phyloP scores from a whole-genome alignment of 148 eudicot genomes.

The Chenopodium suecicum region DNA sequence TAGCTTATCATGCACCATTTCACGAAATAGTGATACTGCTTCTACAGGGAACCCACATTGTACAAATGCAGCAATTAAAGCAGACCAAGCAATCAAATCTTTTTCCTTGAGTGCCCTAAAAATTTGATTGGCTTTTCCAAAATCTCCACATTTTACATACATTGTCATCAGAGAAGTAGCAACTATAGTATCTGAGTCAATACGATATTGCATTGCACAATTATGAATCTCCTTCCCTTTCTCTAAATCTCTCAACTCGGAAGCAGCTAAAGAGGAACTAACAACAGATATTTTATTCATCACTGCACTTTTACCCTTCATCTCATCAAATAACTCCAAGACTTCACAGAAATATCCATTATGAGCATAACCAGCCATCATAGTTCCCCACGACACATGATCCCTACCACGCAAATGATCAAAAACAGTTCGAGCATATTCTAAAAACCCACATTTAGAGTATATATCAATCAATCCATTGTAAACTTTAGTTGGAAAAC shows the following conservation, averaged over 20 bases:
- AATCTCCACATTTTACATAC: constrained; percentile 69
- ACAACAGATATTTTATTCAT: constrained; percentile 61
- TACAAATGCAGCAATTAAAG: constrained; percentile 56
- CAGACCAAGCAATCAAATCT: constrained; percentile 78
- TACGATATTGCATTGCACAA: constrained; percentile 36
- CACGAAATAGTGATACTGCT: constrained; percentile 51
- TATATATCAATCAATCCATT: constrained; percentile 72
- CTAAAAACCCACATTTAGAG: constrained; percentile 46
- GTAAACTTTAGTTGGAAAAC: constrained; percentile 37
- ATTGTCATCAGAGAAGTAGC: constrained; percentile 69
- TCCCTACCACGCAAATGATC: constrained; percentile 45
- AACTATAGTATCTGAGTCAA: constrained; percentile 50
- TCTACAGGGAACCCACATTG: constrained; percentile 50
- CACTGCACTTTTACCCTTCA: constrained; percentile 36
- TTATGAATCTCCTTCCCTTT: constrained; percentile 57
- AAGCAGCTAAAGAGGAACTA: constrained; percentile 64
- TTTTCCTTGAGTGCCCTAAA: constrained; percentile 49
- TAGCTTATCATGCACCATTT: constrained; percentile 49
- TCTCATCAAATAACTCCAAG: constrained; percentile 49
- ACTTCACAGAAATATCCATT: constrained; percentile 46
- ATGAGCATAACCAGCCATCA: constrained; percentile 69
- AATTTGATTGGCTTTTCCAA: constrained; percentile 41
- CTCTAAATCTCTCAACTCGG: constrained; percentile 53
- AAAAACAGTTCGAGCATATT: constrained; percentile 43
- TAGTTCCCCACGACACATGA: constrained; percentile 70